Evolutionary conservation across 2,329 filamentous ascomycete genomes (phyloP).

Genomic region (Neopestalotiopsis clavispora): DNA sequence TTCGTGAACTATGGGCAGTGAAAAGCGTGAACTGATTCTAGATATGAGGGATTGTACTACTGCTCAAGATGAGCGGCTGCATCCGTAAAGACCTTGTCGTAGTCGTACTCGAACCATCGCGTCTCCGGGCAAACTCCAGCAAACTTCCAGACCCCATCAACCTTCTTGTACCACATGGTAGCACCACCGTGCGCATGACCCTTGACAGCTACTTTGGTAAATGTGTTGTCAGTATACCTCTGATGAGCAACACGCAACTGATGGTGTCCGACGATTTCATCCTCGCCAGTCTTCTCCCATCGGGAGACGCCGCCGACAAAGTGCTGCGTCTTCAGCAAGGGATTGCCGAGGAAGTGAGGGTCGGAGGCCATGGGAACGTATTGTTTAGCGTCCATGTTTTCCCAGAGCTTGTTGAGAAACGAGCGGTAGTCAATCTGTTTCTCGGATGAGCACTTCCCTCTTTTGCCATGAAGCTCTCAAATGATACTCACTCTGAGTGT

Average conservation of each 20-base stretch:
- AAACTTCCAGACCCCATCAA: constrained; percentile 64
- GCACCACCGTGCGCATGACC: constrained; percentile 61
- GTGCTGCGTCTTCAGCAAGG: constrained; percentile 58
- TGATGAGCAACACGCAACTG: constrained; percentile 64
- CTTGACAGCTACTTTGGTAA: constrained; percentile 53
- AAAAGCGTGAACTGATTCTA: too few species aligned
- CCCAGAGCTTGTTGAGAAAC: constrained; percentile 59
- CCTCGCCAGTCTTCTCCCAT: constrained; percentile 54
- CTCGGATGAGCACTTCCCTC: not conserved
- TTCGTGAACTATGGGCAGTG: too few species aligned
- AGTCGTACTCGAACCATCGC: constrained; percentile 59
- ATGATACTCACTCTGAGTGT: constrained; percentile 40
- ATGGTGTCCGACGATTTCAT: constrained; percentile 57
- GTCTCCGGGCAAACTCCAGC: constrained; percentile 58
- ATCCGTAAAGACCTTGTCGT: constrained; percentile 45
- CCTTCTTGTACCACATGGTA: constrained; percentile 59
- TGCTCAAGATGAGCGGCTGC: not conserved
- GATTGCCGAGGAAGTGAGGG: constrained; percentile 57
- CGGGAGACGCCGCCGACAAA: constrained; percentile 54
- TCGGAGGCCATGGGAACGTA: constrained; percentile 58
- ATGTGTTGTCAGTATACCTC: constrained; percentile 53
- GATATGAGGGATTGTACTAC: too few species aligned
- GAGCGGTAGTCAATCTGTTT: constrained; percentile 31
- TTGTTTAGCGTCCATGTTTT: constrained; percentile 58
- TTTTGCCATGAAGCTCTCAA: too few species aligned